A percentile compares a stretch with the other conserved stretches of the same genome.
Evolutionary conservation across 768 basidiomycete genomes (phyloP).

Genomic region (Lactarius evosmus): DNA sequence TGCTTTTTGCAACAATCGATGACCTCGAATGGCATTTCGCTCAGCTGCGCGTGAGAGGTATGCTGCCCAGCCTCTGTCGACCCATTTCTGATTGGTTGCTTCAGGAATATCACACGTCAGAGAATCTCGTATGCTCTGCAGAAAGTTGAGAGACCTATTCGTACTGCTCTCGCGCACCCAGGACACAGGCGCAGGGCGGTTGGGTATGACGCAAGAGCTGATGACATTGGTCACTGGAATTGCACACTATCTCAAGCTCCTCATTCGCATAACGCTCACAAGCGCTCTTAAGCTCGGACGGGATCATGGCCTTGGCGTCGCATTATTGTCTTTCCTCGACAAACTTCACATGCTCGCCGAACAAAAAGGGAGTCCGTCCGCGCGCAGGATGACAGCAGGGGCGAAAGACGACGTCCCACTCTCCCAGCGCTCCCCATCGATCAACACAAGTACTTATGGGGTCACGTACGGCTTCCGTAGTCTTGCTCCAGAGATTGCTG

Average conservation of each 20-base stretch:
- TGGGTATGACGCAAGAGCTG: slow-evolving; percentile 96
- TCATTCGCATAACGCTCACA: slow-evolving; percentile 95
- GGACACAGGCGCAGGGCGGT: slow-evolving; percentile 82
- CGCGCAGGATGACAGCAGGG: slow-evolving; percentile 68
- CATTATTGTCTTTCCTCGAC: slow-evolving; percentile 87
- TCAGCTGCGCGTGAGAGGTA: slow-evolving; percentile 79
- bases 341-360: slow-evolving; percentile 89
- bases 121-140: slow-evolving; percentile 97
- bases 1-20: slow-evolving; percentile 94
- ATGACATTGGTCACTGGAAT: slow-evolving; percentile 95
- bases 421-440: slow-evolving; percentile 37
- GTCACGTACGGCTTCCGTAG: slow-evolving; percentile 95
- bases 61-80: slow-evolving; percentile 30
- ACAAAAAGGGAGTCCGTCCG: slow-evolving; percentile 75
- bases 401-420: slow-evolving; percentile 57
- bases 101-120: slow-evolving; percentile 96
- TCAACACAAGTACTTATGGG: slow-evolving; percentile 75
- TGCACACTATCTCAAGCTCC: slow-evolving; percentile 98
- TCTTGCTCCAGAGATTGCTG: slow-evolving; percentile 86
- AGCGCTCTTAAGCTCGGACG: slow-evolving; percentile 93
- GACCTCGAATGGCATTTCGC: slow-evolving; percentile 90
- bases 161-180: slow-evolving; percentile 95
- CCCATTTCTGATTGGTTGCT: not conserved
- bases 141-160: slow-evolving; percentile 97
- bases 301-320: slow-evolving; percentile 76